phyloP scores from a whole-genome alignment of 2,329 filamentous ascomycete genomes.

The Colletotrichum sp. region DNA sequence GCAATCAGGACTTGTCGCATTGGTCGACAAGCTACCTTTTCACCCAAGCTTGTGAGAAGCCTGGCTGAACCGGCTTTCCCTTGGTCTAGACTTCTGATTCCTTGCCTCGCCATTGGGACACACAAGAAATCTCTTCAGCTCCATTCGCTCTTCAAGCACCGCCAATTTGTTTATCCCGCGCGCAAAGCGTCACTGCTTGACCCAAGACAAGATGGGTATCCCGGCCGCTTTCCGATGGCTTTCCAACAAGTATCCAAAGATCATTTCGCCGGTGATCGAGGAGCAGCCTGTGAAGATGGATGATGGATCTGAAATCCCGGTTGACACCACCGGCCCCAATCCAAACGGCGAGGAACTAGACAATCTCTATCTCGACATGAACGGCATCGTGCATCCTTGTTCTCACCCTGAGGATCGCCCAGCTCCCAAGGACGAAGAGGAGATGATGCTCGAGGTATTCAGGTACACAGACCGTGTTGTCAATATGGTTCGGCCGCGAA shows the following conservation, averaged over 20 bases:
- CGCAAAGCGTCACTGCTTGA: not conserved
- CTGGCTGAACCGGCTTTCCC: not conserved
- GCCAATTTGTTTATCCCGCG: not conserved
- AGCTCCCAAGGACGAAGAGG: conserved; percentile 90
- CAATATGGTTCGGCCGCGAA: conserved; percentile 97
- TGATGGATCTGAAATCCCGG: conserved; percentile 82
- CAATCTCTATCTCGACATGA: conserved; percentile 99
- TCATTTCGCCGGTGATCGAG: conserved; percentile 89
- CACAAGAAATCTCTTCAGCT: not conserved
- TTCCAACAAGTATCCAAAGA: conserved; percentile 96
- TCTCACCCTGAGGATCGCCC: conserved; percentile 95
- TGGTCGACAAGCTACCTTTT: not conserved
- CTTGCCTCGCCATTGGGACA: not conserved
- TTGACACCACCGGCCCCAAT: conserved; percentile 84
- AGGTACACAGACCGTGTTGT: conserved; percentile 98
- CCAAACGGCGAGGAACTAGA: conserved; percentile 98
- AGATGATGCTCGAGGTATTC: conserved; percentile 99
- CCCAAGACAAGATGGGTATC: conserved; percentile 75
- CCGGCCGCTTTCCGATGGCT: conserved; percentile 96
- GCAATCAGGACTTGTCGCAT: not conserved
- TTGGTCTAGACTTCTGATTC: not conserved
- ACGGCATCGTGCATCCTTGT: conserved; percentile 98
- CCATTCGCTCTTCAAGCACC: not conserved
- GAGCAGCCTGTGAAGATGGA: conserved; percentile 79
- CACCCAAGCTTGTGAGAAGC: not conserved